Conservation (phyloP, 2,329 filamentous ascomycete genomes). For the Talaromyces sp. region DNA sequence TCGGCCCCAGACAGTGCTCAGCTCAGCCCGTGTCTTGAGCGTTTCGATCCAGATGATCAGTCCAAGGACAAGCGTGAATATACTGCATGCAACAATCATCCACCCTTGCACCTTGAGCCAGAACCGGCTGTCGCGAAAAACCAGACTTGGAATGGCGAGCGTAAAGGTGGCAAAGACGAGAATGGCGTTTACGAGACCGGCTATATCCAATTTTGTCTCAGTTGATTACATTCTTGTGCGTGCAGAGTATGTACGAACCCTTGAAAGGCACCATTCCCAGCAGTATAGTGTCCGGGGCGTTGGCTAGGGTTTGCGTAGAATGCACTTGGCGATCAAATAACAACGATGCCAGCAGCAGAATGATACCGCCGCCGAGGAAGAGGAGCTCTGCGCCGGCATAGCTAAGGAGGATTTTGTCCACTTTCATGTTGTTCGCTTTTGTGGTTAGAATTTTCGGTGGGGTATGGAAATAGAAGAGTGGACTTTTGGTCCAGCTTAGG, state of each 20-base stretch:
- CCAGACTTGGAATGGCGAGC: constrained; percentile 64
- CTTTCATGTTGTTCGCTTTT: constrained; percentile 26
- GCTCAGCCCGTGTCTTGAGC: constrained; percentile 58
- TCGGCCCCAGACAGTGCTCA: constrained; percentile 55
- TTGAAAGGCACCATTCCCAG: constrained; percentile 48
- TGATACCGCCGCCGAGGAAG: constrained; percentile 46
- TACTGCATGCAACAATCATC: constrained; percentile 53
- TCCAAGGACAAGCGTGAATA: constrained; percentile 62
- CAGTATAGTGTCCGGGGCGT: constrained; percentile 48
- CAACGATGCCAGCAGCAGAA: constrained; percentile 50
- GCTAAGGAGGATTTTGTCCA: constrained; percentile 48
- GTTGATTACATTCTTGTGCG: not conserved
- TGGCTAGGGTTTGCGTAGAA: constrained; percentile 39
- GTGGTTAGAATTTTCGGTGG: not conserved
- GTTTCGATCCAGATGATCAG: constrained; percentile 69
- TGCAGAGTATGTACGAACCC: constrained; percentile 28
- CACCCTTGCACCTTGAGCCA: constrained; percentile 67
- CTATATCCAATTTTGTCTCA: constrained; percentile 30
- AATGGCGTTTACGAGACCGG: constrained; percentile 65
- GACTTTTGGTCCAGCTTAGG: not conserved
- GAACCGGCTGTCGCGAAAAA: constrained; percentile 58
- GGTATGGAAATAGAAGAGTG: not conserved
- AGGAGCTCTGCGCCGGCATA: constrained; percentile 48
- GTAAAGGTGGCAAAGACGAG: constrained; percentile 67
- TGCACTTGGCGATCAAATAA: constrained; percentile 40